A percentile compares a stretch with the other conserved stretches of the same genome.
Conservation (phyloP, 2,329 filamentous ascomycete genomes). For the Penicillium sp. region DNA sequence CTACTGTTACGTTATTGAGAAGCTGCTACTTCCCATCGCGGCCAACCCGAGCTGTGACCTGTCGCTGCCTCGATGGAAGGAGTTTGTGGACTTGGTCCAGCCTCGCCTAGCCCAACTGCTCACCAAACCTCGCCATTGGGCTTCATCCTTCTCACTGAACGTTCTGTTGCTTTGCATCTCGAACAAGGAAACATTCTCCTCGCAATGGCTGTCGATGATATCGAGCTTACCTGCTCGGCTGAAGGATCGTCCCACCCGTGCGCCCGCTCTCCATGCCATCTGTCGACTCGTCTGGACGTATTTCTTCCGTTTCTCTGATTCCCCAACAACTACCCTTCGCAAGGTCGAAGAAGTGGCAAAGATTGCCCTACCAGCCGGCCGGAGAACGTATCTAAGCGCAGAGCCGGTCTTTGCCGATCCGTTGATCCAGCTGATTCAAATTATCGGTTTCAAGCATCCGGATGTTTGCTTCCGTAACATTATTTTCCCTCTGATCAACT, state of each 20-base stretch:
- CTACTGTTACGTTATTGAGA: slow-evolving; percentile 89
- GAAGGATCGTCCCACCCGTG: slow-evolving; percentile 78
- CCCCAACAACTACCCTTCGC: slow-evolving; percentile 64
- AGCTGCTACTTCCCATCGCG: slow-evolving; percentile 82
- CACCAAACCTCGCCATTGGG: slow-evolving; percentile 90
- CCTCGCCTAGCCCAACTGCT: slow-evolving; percentile 81
- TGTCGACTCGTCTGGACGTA: slow-evolving; percentile 94
- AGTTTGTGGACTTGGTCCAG: slow-evolving; percentile 77
- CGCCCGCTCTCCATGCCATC: slow-evolving; percentile 82
- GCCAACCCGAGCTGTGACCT: slow-evolving; percentile 77
- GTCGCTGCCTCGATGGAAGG: slow-evolving; percentile 78
- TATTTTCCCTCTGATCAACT: slow-evolving; percentile 94
- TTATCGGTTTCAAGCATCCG: slow-evolving; percentile 90
- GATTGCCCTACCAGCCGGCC: slow-evolving; percentile 77
- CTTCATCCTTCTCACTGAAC: slow-evolving; percentile 82
- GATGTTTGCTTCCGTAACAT: slow-evolving; percentile 91
- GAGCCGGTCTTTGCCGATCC: slow-evolving; percentile 85
- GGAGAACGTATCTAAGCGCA: slow-evolving; percentile 76
- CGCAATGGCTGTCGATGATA: slow-evolving; percentile 83
- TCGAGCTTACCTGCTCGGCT: slow-evolving; percentile 75
- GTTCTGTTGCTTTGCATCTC: slow-evolving; percentile 87
- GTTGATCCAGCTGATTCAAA: slow-evolving; percentile 87
- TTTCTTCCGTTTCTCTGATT: slow-evolving; percentile 79
- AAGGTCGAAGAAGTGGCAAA: slow-evolving; percentile 90
- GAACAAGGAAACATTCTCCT: slow-evolving; percentile 76